These are phyloP conservation scores for Colletotrichum horii DNA, from an alignment of 2,329 filamentous ascomycete species.

Conservation along the genomic window DNA sequence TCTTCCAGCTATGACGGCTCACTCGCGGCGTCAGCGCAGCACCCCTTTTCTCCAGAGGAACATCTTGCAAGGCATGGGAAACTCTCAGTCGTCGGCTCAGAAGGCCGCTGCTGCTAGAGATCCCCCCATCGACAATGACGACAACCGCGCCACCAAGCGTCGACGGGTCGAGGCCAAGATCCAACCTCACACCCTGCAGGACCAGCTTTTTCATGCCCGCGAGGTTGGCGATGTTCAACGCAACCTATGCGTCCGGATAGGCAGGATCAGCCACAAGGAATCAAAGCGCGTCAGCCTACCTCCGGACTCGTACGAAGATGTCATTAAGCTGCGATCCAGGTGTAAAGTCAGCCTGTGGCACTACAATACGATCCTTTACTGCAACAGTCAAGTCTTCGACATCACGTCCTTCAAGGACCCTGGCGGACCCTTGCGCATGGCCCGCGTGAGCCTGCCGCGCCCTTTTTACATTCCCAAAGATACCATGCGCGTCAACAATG, in stretches of 20 bases:
- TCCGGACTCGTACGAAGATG: constrained; percentile 28
- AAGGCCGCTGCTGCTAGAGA: constrained; percentile 38
- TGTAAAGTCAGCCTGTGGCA: constrained; percentile 48
- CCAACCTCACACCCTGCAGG: constrained; percentile 31
- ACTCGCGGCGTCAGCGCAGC: constrained; percentile 50
- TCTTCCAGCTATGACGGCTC: constrained; percentile 53
- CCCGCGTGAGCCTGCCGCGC: constrained; percentile 50
- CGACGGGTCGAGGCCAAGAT: constrained; percentile 49
- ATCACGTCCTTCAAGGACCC: constrained; percentile 55
- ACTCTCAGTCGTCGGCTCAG: constrained; percentile 44
- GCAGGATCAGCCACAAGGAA: constrained; percentile 57
- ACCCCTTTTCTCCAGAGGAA: constrained; percentile 61
- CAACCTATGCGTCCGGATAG: constrained; percentile 56
- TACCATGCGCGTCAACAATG: constrained; percentile 53
- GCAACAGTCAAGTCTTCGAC: constrained; percentile 59
- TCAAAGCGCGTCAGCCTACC: constrained; percentile 4
- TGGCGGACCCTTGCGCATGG: constrained; percentile 49
- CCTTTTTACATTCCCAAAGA: constrained; percentile 60
- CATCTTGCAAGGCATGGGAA: constrained; percentile 51
- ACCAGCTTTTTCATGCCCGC: constrained; percentile 37
- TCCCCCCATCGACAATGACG: constrained; percentile 37
- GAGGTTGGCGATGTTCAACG: constrained; percentile 39
- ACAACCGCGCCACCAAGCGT: constrained; percentile 51
- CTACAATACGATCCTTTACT: constrained; percentile 46
- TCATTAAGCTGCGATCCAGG: constrained; percentile 40